phyloP scores from a whole-genome alignment of 2,329 filamentous ascomycete species.

The Aspergillus sp. region DNA sequence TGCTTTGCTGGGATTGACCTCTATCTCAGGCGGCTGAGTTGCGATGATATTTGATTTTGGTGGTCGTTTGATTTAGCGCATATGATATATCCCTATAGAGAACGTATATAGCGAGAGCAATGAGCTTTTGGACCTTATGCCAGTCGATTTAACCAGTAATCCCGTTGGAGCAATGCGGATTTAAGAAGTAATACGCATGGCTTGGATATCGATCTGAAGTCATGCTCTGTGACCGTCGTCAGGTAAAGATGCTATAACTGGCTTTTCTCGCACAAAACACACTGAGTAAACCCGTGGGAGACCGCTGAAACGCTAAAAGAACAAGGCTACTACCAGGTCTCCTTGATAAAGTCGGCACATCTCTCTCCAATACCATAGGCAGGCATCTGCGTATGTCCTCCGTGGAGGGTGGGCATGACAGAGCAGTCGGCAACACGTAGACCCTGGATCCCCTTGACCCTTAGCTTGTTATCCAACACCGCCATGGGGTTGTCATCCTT shows the following conservation, averaged over 20 bases:
- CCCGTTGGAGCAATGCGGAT: too few species aligned
- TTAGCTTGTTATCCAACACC: slow-evolving; percentile 54
- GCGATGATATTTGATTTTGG: neutral
- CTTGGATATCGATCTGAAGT: too few species aligned
- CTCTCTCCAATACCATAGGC: slow-evolving; percentile 59
- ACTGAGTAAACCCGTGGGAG: too few species aligned
- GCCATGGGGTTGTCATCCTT: slow-evolving; percentile 46
- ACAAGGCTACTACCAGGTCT: slow-evolving; percentile 11
- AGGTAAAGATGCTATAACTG: too few species aligned
- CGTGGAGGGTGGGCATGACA: slow-evolving; percentile 52
- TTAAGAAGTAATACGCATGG: too few species aligned
- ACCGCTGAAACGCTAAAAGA: too few species aligned
- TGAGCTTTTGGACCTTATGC: too few species aligned
- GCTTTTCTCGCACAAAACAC: too few species aligned
- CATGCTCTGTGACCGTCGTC: too few species aligned
- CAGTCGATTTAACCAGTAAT: too few species aligned
- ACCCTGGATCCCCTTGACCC: slow-evolving; percentile 51
- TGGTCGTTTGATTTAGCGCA: too few species aligned
- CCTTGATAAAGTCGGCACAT: slow-evolving; percentile 51
- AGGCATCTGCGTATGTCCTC: slow-evolving; percentile 56
- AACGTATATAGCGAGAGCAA: neutral
- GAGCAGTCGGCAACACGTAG: slow-evolving; percentile 56
- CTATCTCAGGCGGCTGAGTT: neutral
- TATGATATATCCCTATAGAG: neutral
- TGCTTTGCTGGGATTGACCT: neutral